Base-by-base conservation (phyloP, 768 basidiomycete species). In the Mycena sanguinolenta region DNA sequence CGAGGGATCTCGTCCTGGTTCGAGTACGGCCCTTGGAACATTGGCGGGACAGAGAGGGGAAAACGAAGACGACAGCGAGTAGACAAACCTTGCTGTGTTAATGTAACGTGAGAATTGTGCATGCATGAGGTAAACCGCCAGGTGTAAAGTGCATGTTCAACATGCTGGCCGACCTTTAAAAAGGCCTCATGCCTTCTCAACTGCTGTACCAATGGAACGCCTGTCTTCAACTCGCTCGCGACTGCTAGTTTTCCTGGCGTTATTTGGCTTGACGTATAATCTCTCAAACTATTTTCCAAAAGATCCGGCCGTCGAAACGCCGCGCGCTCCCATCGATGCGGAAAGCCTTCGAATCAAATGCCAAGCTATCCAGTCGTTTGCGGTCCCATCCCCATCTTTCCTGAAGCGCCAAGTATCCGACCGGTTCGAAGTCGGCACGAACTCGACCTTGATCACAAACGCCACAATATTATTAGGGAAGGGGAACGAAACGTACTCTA, bases 401-500 rank as follows among this genome's bases (percentile, higher is more conserved):
- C 74, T 74, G 57, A 79, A 79, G 38, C 82, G 88, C 21, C 82
- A 85, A 34, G 76, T 77, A 53, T 93, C 92, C 3, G 93, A 94
- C 75, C 81, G 93, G 46, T 92, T 86, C 70, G 91, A 90, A 73
- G 80, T 80, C 4, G 93, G 91, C 1, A 93, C 92, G 0, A 85
- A 84, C 42, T 81, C 91, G 1, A 90, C 90, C 23, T 83, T 91
- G 72, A 90, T 97, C 72, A 85, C 85, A 75, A 94, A 96, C 77
- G 92, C 89, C 3, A 88, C 89, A 46, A 84, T 93, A 58, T 85
- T 92, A 82, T 88, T 90, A 2, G 91, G 91, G 27, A 86, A 83
- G 39, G 77, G 85, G 44, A 87, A 90, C 65, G 86, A 85, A 21
- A 85, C 82, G 30, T 88, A 88, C 21, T 82, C 86, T 16, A 80